Evolutionary conservation across 305 asterid genomes (phyloP), one percentile per base, ranked within the genome.

Genomic region (Fraxinus baroniana): DNA sequence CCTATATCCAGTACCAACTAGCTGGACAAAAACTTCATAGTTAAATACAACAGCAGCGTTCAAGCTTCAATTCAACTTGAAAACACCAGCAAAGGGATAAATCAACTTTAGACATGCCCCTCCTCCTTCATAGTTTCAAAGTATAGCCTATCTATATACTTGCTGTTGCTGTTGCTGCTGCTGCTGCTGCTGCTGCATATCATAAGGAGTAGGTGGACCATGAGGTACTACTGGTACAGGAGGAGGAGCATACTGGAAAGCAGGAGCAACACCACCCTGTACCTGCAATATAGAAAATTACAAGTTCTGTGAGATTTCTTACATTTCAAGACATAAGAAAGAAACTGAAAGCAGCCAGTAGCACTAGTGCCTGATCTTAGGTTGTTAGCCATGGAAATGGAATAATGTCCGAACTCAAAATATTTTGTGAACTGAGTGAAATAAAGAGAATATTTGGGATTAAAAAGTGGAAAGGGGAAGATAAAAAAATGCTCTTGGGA

Each of bases 161-260:
- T 62, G 71, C 32, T 26, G 74, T 13, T 62, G 70, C 30, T 24
- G n/a, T n/a, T n/a, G n/a, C n/a, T n/a, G n/a, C n/a, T n/a, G n/a
- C n/a, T n/a, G 73, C 2, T 66, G 74, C 37, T 28, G 41, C 30
- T 26, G 30, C 5, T 70, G 75, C 75, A 70, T 28, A 35, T 2
- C 75, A 70, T 70, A 70, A 12, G 41, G 41, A 28, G 75, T 39
- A 70, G 41, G 75, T 13, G 37, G 75, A 28, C 18, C 75, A 70
- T 26, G 41, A 70, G 75, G 75, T 70, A 30, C 41, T 68, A 68
- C 39, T 30, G 75, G 75, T 12, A 70, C 41, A 13, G 41, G 75
- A 70, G 7, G 37, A 68, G 75, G 75, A 70, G 18, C 39, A 70
- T 70, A 70, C 75, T 28, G 41, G 75, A 70, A 70, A 70, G 41